A percentile compares a stretch with the other conserved stretches of the same genome.
Evolutionary conservation across 2,329 filamentous ascomycete genomes (phyloP).

Genomic region (Diatrype stigma): DNA sequence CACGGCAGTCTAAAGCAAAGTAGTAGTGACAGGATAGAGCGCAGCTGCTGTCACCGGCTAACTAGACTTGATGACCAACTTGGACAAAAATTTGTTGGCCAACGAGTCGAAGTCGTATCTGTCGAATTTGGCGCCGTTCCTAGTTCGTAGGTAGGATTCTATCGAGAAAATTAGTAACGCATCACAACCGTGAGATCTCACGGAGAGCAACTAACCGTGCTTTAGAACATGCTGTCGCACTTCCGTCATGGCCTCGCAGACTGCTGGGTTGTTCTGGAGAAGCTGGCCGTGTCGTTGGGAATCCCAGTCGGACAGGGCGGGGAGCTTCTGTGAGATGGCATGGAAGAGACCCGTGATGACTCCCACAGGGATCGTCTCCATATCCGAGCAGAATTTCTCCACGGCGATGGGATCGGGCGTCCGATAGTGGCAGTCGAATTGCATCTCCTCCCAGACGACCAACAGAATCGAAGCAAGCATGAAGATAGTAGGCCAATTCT

Average conservation of each 20-base stretch:
- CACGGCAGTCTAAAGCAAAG: conserved; percentile 24
- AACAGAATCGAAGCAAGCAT: conserved; percentile 91
- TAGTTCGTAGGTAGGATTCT: conserved; percentile 84
- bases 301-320: conserved; percentile 91
- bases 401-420: conserved; percentile 79
- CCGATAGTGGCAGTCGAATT: conserved; percentile 96
- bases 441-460: conserved; percentile 97
- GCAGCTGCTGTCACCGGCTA: conserved; percentile 33
- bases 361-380: conserved; percentile 93
- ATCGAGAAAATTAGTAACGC: conserved; percentile 36
- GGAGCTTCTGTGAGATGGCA: conserved; percentile 94
- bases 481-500: conserved; percentile 99
- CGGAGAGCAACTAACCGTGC: conserved; percentile 66
- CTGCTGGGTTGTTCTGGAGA: conserved; percentile 83
- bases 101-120: conserved; percentile 89
- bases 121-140: conserved; percentile 79
- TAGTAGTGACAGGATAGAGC: conserved; percentile 19
- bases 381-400: conserved; percentile 92
- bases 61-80: conserved; percentile 93
- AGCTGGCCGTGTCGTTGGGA: conserved; percentile 85
- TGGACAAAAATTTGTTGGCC: conserved; percentile 96
- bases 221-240: conserved; percentile 87
- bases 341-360: conserved; percentile 97
- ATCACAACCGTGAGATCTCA: background rate
- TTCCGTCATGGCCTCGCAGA: conserved; percentile 95